Evolutionary conservation across 2,329 filamentous ascomycete species (phyloP).

Genomic region (Cucurbitaria berberidis): DNA sequence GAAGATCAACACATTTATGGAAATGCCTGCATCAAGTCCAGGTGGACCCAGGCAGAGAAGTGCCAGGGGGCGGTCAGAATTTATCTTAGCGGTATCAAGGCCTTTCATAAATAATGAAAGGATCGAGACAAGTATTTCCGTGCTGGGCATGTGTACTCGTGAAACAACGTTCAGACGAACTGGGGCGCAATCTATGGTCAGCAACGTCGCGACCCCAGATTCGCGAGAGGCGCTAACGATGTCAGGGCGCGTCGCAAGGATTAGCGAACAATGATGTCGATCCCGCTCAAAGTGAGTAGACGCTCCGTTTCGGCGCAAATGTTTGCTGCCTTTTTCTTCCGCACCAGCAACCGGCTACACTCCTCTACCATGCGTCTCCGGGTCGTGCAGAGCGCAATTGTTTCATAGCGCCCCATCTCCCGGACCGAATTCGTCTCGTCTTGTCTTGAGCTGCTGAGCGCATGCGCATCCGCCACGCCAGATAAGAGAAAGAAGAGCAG

Average conservation of each 20-base stretch:
- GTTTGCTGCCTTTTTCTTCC: constrained; percentile 19
- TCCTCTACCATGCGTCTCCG: constrained; percentile 16
- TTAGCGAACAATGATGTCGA: constrained; percentile 19
- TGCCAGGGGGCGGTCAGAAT: background rate
- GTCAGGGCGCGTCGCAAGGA: constrained; percentile 9
- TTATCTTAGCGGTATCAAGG: background rate
- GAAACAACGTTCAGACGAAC: background rate
- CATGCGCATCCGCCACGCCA: background rate
- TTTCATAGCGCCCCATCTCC: constrained; percentile 3
- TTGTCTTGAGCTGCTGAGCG: background rate
- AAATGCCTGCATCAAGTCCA: background rate
- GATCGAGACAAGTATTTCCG: background rate
- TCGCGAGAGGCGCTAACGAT: constrained; percentile 7
- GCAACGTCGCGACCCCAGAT: background rate
- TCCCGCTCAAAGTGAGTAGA: constrained; percentile 20
- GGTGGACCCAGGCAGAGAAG: constrained; percentile 14
- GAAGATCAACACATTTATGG: background rate
- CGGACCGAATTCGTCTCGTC: background rate
- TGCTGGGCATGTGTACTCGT: background rate
- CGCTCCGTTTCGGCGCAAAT: constrained; percentile 27
- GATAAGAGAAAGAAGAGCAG: constrained; percentile 3
- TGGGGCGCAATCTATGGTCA: background rate
- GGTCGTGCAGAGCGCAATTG: constrained; percentile 1
- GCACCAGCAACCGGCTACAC: constrained; percentile 13
- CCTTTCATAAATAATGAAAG: background rate